Evolutionary conservation across 1,284 basidiomycete genomes (phyloP).

Genomic region (Sutorius eximius): DNA sequence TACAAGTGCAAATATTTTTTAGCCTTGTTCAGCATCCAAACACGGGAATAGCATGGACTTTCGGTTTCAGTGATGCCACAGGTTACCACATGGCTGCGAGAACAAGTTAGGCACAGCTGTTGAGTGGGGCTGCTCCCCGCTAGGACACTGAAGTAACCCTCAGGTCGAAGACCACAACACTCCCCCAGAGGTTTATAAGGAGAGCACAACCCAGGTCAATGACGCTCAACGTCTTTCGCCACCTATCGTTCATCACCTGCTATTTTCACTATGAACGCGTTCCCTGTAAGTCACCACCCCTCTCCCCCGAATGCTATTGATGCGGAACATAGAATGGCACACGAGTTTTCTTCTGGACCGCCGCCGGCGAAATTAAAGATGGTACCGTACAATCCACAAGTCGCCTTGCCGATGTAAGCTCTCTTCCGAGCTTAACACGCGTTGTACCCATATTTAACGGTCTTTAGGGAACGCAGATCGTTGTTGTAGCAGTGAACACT

Average conservation of each 20-base stretch:
- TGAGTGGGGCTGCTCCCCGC: slow-evolving; percentile 20
- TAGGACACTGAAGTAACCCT: slow-evolving; percentile 23
- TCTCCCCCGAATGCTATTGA: slow-evolving; percentile 13
- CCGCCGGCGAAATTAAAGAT: slow-evolving; percentile 52
- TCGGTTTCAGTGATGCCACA: no score
- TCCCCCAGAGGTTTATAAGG: slow-evolving; percentile 29
- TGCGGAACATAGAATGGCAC: slow-evolving; percentile 52
- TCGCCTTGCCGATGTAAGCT: slow-evolving; percentile 53
- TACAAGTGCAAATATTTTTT: no score
- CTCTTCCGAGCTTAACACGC: slow-evolving; percentile 1
- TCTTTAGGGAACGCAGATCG: slow-evolving; percentile 57
- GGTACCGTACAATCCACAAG: slow-evolving; percentile 53
- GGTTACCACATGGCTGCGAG: no score
- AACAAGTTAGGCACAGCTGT: slow-evolving; percentile 36
- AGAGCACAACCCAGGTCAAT: slow-evolving; percentile 19
- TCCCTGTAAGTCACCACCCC: slow-evolving; percentile 44
- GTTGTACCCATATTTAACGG: slow-evolving; percentile 10
- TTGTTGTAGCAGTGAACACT: slow-evolving; percentile 50
- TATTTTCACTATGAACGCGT: slow-evolving; percentile 69
- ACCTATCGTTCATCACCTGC: slow-evolving; percentile 29
- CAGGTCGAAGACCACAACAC: slow-evolving; percentile 19
- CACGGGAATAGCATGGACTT: no score
- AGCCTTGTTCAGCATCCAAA: no score
- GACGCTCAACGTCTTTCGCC: slow-evolving; percentile 18
- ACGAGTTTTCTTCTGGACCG: slow-evolving; percentile 63